Percentiles rank a stretch among this genome's conserved stretches.
Evolutionary conservation across 2,329 filamentous ascomycete species (phyloP).

Genomic region (Dothistroma septosporum): DNA sequence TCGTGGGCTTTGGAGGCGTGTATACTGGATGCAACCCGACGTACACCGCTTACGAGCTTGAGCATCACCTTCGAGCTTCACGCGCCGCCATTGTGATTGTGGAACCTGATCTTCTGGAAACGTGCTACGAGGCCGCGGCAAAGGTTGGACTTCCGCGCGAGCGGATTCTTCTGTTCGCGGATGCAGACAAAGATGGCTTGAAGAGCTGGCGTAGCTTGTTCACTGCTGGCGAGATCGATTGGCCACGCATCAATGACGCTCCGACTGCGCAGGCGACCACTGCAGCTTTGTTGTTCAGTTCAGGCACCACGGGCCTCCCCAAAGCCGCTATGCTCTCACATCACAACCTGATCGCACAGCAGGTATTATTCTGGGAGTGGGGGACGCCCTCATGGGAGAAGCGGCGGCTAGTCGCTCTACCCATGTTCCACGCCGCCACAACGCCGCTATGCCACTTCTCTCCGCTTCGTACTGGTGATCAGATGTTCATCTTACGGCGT

Average conservation of each 20-base stretch:
- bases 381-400: conserved; percentile 26
- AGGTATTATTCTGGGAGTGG: conserved; percentile 43
- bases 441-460: conserved; percentile 38
- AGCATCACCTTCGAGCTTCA: conserved; percentile 31
- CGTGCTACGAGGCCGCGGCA: conserved; percentile 35
- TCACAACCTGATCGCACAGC: conserved; percentile 53
- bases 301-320: conserved; percentile 54
- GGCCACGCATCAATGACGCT: conserved; percentile 43
- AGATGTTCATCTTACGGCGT: conserved; percentile 42
- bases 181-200: conserved; percentile 20
- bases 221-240: conserved; percentile 43
- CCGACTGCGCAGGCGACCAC: conserved; percentile 42
- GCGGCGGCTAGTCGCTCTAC: conserved; percentile 41
- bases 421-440: conserved; percentile 49
- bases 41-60: conserved; percentile 17
- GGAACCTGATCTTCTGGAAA: conserved; percentile 29
- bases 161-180: conserved; percentile 42
- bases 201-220: conserved; percentile 34
- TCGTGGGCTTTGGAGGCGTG: conserved; percentile 30
- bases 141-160: conserved; percentile 36
- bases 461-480: conserved; percentile 34
- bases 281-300: conserved; percentile 50
- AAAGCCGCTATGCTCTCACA: conserved; percentile 57
- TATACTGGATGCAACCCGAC: conserved; percentile 35
- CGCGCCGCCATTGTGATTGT: conserved; percentile 29